phyloP scores from a whole-genome alignment of 768 basidiomycete species.

The Tephrocybe sp. region DNA sequence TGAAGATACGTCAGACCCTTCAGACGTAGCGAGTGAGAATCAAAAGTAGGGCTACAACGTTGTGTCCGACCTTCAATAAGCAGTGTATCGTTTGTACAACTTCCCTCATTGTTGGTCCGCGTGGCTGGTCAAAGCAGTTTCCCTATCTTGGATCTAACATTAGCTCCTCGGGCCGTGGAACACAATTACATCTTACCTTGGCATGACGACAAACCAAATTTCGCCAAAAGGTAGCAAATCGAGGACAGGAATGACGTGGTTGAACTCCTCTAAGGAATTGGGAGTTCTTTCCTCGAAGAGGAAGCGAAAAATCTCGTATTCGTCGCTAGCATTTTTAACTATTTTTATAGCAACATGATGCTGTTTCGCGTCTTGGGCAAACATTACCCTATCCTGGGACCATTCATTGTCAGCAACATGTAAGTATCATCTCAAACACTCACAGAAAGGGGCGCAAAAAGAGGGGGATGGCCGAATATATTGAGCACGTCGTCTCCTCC shows the following conservation, averaged over 20 bases:
- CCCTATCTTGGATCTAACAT: conserved; percentile 1
- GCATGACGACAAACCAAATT: conserved; percentile 11
- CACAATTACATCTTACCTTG: not conserved
- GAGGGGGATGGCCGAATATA: not conserved
- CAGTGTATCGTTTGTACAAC: conserved; percentile 1
- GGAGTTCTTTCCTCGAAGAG: conserved; percentile 13
- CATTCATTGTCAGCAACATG: too few species aligned
- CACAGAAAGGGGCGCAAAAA: not conserved
- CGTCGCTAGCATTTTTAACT: conserved; percentile 19
- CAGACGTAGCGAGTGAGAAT: not conserved
- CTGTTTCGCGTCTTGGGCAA: conserved; percentile 20
- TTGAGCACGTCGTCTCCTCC: not conserved
- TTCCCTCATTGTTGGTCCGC: not conserved
- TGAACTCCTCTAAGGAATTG: not conserved
- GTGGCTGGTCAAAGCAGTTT: not conserved
- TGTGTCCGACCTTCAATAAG: conserved; percentile 4
- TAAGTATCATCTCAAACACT: not conserved
- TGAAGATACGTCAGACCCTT: conserved; percentile 3
- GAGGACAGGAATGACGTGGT: conserved; percentile 10
- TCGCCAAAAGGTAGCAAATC: conserved; percentile 1
- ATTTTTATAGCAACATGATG: conserved; percentile 26
- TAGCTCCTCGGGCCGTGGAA: not conserved
- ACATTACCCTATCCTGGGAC: conserved; percentile 4
- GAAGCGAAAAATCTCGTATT: conserved; percentile 20
- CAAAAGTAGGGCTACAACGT: not conserved